phyloP scores from a whole-genome alignment of 768 basidiomycete genomes.

The Chalciporus pseudorubinellus region DNA sequence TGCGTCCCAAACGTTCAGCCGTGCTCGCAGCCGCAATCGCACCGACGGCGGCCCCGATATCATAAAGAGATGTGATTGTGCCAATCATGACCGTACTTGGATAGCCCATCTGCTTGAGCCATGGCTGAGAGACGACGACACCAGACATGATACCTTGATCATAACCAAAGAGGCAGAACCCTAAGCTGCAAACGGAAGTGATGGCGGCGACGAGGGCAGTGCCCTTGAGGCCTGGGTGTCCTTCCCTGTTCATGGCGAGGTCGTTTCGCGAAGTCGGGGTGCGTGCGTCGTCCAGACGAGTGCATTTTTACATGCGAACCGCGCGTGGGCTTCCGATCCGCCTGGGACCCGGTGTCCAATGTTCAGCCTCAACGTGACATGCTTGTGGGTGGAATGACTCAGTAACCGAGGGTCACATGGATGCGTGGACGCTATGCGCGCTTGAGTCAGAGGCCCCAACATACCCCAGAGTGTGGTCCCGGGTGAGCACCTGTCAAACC shows the following conservation, averaged over 20 bases:
- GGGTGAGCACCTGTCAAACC: too few species aligned
- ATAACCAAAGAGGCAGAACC: conserved; percentile 17
- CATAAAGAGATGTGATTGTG: conserved; percentile 16
- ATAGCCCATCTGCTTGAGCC: conserved; percentile 14
- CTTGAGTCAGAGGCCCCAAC: too few species aligned
- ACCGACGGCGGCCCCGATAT: conserved; percentile 14
- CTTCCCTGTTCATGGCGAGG: conserved; percentile 9
- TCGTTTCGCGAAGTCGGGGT: background rate
- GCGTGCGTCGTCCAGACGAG: background rate
- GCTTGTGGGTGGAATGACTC: too few species aligned
- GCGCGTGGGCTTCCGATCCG: background rate
- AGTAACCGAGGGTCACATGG: too few species aligned
- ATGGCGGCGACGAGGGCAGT: conserved; percentile 12
- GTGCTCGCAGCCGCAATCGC: conserved; percentile 13
- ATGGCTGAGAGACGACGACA: conserved; percentile 10
- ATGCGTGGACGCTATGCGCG: too few species aligned
- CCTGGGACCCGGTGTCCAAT: too few species aligned
- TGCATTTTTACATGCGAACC: background rate
- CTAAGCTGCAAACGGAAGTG: conserved; percentile 16
- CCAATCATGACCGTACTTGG: conserved; percentile 16
- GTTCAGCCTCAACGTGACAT: background rate
- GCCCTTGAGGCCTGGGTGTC: conserved; percentile 9
- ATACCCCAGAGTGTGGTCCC: too few species aligned
- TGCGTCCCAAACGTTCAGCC: conserved; percentile 13
- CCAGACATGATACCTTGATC: conserved; percentile 20